Evolutionary conservation across 192 early-diverging fungal genomes (phyloP).

Genomic region (Coemansia sp.): DNA sequence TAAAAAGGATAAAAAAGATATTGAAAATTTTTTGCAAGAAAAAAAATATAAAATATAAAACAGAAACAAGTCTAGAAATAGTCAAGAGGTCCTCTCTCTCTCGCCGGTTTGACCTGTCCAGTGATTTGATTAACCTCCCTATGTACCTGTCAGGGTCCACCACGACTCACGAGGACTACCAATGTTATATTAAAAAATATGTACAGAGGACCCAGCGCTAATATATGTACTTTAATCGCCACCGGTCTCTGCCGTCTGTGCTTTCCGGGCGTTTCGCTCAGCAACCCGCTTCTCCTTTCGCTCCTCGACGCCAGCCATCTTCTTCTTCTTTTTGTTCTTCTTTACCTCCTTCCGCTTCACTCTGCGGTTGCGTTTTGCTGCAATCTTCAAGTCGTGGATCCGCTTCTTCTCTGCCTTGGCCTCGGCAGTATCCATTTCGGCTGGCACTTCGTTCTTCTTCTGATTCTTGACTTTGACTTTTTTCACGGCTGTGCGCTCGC

Average conservation of each 20-base stretch:
- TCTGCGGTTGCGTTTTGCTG: constrained; percentile 8
- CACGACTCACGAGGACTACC: background rate
- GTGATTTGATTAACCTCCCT: background rate
- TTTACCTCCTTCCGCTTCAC: constrained; percentile 11
- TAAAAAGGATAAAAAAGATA: background rate
- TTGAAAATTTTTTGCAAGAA: background rate
- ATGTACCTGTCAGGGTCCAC: background rate
- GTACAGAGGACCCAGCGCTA: no score
- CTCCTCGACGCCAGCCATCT: constrained; percentile 7
- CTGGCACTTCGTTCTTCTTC: constrained; percentile 11
- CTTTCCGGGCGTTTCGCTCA: constrained; percentile 3
- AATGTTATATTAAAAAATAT: background rate
- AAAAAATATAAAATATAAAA: background rate
- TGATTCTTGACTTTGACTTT: constrained; percentile 22
- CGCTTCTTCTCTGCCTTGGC: constrained; percentile 14
- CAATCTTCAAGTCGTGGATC: constrained; percentile 5
- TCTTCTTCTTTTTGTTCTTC: constrained; percentile 17
- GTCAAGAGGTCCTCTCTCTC: background rate
- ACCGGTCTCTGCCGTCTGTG: background rate
- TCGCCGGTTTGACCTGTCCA: no score
- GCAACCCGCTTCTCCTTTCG: constrained; percentile 5
- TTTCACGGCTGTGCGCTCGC: constrained; percentile 1
- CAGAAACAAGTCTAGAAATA: background rate
- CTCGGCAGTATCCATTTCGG: constrained; percentile 5
- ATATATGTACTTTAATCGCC: background rate